Conservation (phyloP, 176 grass and related monocot species). For the Pontederia crassipes region DNA sequence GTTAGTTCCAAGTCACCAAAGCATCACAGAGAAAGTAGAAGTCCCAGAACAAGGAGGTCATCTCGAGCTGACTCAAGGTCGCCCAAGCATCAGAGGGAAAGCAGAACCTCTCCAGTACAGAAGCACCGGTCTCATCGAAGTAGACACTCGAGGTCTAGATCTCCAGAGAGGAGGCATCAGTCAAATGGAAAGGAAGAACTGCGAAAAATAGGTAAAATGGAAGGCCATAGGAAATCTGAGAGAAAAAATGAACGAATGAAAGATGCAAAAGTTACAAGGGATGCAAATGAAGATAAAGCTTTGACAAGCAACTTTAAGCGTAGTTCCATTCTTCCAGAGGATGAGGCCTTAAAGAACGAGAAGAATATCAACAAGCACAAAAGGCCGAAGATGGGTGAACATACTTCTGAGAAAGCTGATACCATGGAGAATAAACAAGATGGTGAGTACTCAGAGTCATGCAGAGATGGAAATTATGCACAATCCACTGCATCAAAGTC, state of each 20-base stretch:
- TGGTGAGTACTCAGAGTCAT: constrained; percentile 17
- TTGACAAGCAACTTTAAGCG: constrained; percentile 32
- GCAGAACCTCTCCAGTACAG: constrained; percentile 40
- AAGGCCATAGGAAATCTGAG: constrained; percentile 43
- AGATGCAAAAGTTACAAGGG: constrained; percentile 41
- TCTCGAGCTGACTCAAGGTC: constrained; percentile 50
- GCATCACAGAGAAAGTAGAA: constrained; percentile 41
- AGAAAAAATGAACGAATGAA: constrained; percentile 35
- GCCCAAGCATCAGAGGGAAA: constrained; percentile 37
- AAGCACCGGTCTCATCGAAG: constrained; percentile 24
- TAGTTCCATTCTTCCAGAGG: constrained; percentile 30
- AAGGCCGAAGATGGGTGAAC: constrained; percentile 29
- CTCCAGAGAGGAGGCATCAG: constrained; percentile 55
- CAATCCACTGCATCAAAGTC: constrained; percentile 34
- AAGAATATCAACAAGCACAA: constrained; percentile 27
- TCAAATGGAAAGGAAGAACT: constrained; percentile 47
- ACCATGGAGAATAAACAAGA: constrained; percentile 33
- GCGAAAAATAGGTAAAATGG: constrained; percentile 19
- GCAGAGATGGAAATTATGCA: constrained; percentile 25
- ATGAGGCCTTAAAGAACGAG: constrained; percentile 40
- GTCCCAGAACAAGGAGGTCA: constrained; percentile 46
- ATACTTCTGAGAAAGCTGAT: constrained; percentile 12
- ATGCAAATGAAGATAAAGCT: constrained; percentile 37
- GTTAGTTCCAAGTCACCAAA: constrained; percentile 48
- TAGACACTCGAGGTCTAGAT: constrained; percentile 72